Conservation (phyloP, 257 asterid species). For the Ilex aquifolium region DNA sequence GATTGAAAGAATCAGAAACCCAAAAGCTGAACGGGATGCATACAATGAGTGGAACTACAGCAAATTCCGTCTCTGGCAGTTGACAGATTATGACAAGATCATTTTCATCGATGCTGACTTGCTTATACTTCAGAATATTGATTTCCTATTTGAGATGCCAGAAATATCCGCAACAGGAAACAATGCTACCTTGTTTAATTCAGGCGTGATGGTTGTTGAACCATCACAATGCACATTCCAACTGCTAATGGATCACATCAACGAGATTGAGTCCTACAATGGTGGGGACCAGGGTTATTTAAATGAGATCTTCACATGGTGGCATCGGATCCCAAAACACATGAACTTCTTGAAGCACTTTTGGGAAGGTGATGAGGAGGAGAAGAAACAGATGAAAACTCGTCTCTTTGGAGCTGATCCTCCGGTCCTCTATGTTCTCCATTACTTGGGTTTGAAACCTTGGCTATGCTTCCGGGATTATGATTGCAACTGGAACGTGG, state of each 20-base stretch:
- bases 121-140: conserved; percentile 67
- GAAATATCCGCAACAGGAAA: conserved; percentile 85
- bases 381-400: conserved; percentile 51
- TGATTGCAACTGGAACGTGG: conserved; percentile 91
- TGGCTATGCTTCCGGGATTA: conserved; percentile 91
- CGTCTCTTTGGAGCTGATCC: conserved; percentile 74
- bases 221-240: conserved; percentile 85
- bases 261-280: conserved; percentile 80
- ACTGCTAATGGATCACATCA: conserved; percentile 74
- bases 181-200: conserved; percentile 77
- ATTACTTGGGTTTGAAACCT: conserved; percentile 77
- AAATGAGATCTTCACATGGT: conserved; percentile 89
- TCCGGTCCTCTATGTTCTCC: conserved; percentile 70
- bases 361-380: conserved; percentile 75
- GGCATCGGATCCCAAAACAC: conserved; percentile 90
- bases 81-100: conserved; percentile 83
- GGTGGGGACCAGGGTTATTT: conserved; percentile 96
- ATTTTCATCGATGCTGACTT: conserved; percentile 86
- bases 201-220: conserved; percentile 91
- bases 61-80: conserved; percentile 90
- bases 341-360: conserved; percentile 85
- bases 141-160: conserved; percentile 86
- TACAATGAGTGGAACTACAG: conserved; percentile 95
- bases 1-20: conserved; percentile 75
- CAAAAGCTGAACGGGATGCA: conserved; percentile 84